These are phyloP conservation scores for Papiliotrema terrestris DNA, from an alignment of 1,284 basidiomycete genomes.

Conservation along the genomic window DNA sequence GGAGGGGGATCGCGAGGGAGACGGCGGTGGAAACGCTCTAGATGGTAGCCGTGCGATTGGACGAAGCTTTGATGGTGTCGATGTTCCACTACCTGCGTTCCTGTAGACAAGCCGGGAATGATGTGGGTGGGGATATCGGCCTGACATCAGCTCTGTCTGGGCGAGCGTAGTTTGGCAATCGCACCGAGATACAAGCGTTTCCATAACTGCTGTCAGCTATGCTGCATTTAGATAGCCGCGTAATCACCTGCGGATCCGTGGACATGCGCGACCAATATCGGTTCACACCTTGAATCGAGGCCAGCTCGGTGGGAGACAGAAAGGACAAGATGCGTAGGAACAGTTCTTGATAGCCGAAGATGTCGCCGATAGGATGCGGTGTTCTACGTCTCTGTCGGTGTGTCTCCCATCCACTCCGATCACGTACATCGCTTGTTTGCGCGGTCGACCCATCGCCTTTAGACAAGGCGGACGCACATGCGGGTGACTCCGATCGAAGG, in stretches of 20 bases:
- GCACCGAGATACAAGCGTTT: slow-evolving; percentile 42
- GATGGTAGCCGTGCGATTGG: slow-evolving; percentile 41
- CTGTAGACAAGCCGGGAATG: slow-evolving; percentile 32
- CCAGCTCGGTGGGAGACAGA: slow-evolving; percentile 35
- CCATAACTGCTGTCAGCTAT: slow-evolving; percentile 35
- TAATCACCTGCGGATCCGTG: slow-evolving; percentile 42
- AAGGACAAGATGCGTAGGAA: slow-evolving; percentile 46
- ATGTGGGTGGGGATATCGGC: slow-evolving; percentile 45
- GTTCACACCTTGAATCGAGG: slow-evolving; percentile 36
- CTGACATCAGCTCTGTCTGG: slow-evolving; percentile 9
- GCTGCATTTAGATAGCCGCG: slow-evolving; percentile 1
- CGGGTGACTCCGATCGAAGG: slow-evolving; percentile 9
- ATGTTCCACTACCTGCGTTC: background rate
- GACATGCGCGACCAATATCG: slow-evolving; percentile 42
- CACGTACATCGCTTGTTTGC: no score
- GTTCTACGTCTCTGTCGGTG: background rate
- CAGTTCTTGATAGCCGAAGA: slow-evolving; percentile 45
- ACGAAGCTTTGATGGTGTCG: slow-evolving; percentile 12
- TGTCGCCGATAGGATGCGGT: slow-evolving; percentile 5
- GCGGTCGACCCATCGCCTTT: no score
- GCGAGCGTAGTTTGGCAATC: slow-evolving; percentile 1
- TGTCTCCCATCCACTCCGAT: no score
- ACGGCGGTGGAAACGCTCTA: slow-evolving; percentile 45
- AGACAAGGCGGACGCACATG: no score
- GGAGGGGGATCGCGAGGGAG: slow-evolving; percentile 33